These are phyloP conservation scores for Gracilaria domingensis DNA, from an alignment of 23 red algal species.

Conservation along the genomic window DNA sequence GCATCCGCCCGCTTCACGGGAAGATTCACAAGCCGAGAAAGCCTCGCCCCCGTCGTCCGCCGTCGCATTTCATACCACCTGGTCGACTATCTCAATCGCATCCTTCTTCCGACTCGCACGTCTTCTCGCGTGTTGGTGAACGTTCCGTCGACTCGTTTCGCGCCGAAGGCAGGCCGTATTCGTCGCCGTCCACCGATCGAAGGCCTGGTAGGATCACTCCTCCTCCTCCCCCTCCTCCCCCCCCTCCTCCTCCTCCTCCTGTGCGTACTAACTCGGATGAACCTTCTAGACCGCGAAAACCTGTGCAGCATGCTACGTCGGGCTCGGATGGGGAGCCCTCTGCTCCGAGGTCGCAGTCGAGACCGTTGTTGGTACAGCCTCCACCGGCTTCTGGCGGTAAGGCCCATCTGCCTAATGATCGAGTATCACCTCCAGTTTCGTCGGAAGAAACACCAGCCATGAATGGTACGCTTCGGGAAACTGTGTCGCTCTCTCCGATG, in stretches of 20 bases:
- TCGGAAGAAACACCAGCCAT: background rate
- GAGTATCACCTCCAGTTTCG: background rate
- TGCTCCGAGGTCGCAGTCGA: background rate
- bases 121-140: slow-evolving; percentile 43
- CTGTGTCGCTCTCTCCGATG: background rate
- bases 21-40: slow-evolving; percentile 52
- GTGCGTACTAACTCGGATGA: background rate
- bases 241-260: background rate
- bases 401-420: background rate
- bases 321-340: background rate
- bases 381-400: background rate
- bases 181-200: background rate
- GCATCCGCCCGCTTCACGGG: background rate
- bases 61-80: slow-evolving; percentile 3
- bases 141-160: background rate
- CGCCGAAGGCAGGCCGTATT: background rate
- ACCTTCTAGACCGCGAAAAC: background rate
- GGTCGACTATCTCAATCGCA: background rate
- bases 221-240: background rate
- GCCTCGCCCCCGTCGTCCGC: slow-evolving; percentile 6
- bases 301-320: background rate
- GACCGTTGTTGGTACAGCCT: slow-evolving; percentile 16
- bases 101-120: slow-evolving; percentile 16
- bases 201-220: background rate
- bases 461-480: background rate